Conservation (phyloP, 306 rosid species). For the Sindora glabra region DNA sequence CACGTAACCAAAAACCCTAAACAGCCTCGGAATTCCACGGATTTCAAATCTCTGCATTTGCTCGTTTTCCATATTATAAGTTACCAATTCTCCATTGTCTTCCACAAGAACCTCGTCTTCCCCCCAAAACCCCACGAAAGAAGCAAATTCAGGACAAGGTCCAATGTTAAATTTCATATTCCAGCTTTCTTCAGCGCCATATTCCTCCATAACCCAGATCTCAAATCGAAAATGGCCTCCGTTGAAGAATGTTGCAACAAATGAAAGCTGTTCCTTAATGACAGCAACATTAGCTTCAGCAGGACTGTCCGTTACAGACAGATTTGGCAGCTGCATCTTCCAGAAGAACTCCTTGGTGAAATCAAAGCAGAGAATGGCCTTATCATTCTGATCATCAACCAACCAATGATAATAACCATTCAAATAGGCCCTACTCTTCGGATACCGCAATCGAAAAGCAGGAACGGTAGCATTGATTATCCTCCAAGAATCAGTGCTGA, state of each 20-base stretch:
- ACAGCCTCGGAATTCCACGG: background rate
- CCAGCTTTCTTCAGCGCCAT: background rate
- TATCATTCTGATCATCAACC: background rate
- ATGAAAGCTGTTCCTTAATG: background rate
- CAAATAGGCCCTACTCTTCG: background rate
- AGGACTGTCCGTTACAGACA: too few species aligned
- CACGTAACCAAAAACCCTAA: background rate
- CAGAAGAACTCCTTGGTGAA: background rate
- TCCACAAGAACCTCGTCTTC: background rate
- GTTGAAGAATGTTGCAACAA: background rate
- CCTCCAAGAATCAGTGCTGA: background rate
- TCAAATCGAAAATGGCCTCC: background rate
- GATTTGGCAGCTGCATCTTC: background rate
- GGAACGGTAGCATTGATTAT: background rate
- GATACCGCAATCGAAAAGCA: background rate
- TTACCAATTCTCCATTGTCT: background rate
- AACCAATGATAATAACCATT: conserved; percentile 4
- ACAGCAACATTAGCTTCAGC: background rate
- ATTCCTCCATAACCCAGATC: background rate
- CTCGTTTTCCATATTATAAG: background rate
- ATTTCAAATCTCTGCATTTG: background rate
- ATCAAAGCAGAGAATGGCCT: background rate
- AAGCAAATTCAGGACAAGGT: background rate
- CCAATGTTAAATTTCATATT: background rate
- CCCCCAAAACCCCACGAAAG: background rate